phyloP scores from a whole-genome alignment of 768 basidiomycete species.

The Lyophyllum semitale region DNA sequence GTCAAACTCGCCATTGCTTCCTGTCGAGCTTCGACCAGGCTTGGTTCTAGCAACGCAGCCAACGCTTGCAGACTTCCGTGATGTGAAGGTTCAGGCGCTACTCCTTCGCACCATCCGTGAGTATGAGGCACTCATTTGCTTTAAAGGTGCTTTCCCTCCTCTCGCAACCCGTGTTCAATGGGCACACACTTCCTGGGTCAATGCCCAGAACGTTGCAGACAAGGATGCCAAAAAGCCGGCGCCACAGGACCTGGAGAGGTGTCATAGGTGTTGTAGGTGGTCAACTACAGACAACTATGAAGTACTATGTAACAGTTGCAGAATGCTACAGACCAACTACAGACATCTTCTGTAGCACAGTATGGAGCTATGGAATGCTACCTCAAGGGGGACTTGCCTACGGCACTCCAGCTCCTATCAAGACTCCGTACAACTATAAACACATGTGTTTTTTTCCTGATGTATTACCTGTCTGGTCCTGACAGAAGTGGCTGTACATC shows the following conservation, averaged over 20 bases:
- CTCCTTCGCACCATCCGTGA: background rate
- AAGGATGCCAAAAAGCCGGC: background rate
- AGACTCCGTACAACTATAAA: background rate
- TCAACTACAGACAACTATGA: background rate
- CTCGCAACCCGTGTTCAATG: background rate
- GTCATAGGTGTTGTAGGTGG: background rate
- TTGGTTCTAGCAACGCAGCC: background rate
- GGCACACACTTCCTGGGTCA: background rate
- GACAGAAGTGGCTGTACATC: no score
- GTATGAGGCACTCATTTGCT: background rate
- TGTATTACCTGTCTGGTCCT: no score
- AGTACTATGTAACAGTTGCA: background rate
- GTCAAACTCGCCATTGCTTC: background rate
- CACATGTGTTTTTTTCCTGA: background rate
- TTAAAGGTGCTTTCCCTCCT: background rate
- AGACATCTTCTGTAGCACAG: background rate
- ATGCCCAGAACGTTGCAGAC: background rate
- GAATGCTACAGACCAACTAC: no score
- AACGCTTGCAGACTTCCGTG: background rate
- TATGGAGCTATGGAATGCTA: background rate
- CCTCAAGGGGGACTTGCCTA: slow-evolving; percentile 1
- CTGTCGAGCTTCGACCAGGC: background rate
- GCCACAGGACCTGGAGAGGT: background rate
- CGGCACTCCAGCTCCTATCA: background rate
- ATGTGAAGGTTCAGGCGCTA: background rate